Conservation (phyloP, 768 basidiomycete species). For the Leccinum fibrillosum region DNA sequence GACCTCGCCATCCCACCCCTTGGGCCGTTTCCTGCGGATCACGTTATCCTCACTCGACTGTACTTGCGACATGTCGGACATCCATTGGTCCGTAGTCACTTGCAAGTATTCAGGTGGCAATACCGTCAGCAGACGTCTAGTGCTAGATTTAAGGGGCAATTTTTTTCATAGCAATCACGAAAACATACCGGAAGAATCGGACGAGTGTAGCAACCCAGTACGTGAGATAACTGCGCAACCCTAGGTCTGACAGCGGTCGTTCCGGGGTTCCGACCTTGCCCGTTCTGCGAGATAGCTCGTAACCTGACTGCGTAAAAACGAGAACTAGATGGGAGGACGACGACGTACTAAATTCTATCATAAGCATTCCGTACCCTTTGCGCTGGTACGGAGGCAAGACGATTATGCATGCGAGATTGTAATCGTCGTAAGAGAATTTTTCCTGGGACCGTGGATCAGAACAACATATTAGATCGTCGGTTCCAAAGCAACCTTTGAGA, state of each 20-base stretch:
- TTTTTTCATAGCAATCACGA: not conserved
- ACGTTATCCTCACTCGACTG: conserved; percentile 33
- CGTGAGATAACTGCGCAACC: conserved; percentile 83
- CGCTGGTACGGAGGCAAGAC: conserved; percentile 91
- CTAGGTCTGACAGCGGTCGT: conserved; percentile 91
- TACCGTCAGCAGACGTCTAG: conserved; percentile 56
- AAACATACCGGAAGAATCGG: conserved; percentile 74
- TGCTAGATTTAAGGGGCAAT: not conserved
- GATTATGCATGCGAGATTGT: conserved; percentile 96
- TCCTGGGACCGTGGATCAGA: conserved; percentile 47
- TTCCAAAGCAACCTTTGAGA: conserved; percentile 49
- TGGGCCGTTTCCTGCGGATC: conserved; percentile 46
- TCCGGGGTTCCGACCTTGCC: conserved; percentile 90
- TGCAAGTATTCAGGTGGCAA: conserved; percentile 52
- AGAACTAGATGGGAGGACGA: not conserved
- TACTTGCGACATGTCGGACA: conserved; percentile 38
- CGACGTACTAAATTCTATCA: conserved; percentile 96
- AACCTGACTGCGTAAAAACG: conserved; percentile 51
- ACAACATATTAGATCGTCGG: not conserved
- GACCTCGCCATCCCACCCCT: conserved; percentile 76
- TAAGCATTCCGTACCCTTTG: conserved; percentile 87
- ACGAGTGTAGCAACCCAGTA: conserved; percentile 84
- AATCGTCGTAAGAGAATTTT: conserved; percentile 93
- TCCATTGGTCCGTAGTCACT: conserved; percentile 42
- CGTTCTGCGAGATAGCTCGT: conserved; percentile 80